Evolutionary conservation across 768 basidiomycete genomes (phyloP), one percentile per base, ranked within the genome.

Genomic region (Tulasnella sp.): DNA sequence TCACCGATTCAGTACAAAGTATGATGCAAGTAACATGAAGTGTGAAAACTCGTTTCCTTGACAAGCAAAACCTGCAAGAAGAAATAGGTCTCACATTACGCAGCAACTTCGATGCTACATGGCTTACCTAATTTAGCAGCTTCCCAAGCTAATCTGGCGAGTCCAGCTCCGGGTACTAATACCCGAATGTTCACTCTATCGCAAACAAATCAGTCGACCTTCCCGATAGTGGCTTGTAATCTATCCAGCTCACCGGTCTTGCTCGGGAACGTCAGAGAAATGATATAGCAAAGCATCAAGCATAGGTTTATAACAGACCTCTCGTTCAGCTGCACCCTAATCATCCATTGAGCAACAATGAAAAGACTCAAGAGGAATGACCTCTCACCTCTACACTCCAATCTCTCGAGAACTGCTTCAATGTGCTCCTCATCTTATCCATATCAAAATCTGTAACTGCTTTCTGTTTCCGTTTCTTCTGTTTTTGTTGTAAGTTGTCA

Each of bases 41-140:
- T 92, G 84, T 28, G 87, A 90, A 63, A 95, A 95, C 65, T 98
- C 92, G 62, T 95, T 95, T 19, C 85, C 91, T 64, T 93, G 91
- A 57, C 84, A 89, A 1, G 83, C 67, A 58, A 90, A 96, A 3
- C 91, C 91, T 90, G 54, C 40, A 13, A 41, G 0, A 39, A 13
- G 43, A 33, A 27, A 27, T 43, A 1, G 35, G 15, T 51, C 13
- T 15, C 4, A 24, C 35, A 37, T 20, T 4, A 2, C 37, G 0
- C 28, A 2, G 19, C n/a, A 27, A 9, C 19, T 5, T 29, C 28
- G 16, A 29, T 29, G 31, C 41, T 54, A 40, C n/a, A 15, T 1
- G 28, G 50, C 70, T 29, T 59, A 88, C 89, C 91, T 48, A 82
- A 70, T 28, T 73, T 76, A 4, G 89, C 88, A 3, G 93, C 72